phyloP scores from a whole-genome alignment of 306 rosid genomes.

The Lagenaria siceraria region DNA sequence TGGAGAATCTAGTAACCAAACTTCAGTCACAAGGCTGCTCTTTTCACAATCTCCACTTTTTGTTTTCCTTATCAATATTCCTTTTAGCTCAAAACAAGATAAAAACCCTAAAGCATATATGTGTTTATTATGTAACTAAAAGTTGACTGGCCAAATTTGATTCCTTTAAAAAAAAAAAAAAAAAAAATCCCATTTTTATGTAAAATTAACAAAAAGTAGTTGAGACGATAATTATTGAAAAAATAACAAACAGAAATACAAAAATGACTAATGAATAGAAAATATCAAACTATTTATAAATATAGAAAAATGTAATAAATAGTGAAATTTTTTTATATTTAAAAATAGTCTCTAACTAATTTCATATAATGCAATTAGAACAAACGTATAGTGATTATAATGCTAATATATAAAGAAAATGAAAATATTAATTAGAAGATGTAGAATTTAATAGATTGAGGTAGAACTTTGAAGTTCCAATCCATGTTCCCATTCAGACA shows the following conservation, averaged over 20 bases:
- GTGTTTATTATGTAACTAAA: background rate
- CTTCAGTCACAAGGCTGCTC: background rate
- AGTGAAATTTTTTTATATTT: too few relatives aligned
- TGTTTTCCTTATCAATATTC: background rate
- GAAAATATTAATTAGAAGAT: background rate
- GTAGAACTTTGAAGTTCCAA: background rate
- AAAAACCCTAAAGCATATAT: background rate
- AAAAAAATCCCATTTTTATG: background rate
- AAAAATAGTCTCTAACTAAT: too few relatives aligned
- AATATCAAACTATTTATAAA: too few relatives aligned
- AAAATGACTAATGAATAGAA: too few relatives aligned
- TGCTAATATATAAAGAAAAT: background rate
- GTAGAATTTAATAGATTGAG: background rate
- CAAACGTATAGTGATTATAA: background rate
- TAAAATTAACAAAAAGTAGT: background rate
- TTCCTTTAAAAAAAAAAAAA: background rate
- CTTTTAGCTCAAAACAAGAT: background rate
- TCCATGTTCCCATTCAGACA: background rate
- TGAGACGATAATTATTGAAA: background rate
- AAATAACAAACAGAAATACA: background rate
- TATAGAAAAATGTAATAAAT: too few relatives aligned
- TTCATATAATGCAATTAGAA: background rate
- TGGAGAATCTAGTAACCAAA: constrained; percentile 4
- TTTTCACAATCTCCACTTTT: background rate
- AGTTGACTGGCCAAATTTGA: background rate